Percentiles rank a stretch among this genome's conserved stretches.
phyloP scores from a whole-genome alignment of 2,329 filamentous ascomycete species.

The Sclerotinia spermophila region DNA sequence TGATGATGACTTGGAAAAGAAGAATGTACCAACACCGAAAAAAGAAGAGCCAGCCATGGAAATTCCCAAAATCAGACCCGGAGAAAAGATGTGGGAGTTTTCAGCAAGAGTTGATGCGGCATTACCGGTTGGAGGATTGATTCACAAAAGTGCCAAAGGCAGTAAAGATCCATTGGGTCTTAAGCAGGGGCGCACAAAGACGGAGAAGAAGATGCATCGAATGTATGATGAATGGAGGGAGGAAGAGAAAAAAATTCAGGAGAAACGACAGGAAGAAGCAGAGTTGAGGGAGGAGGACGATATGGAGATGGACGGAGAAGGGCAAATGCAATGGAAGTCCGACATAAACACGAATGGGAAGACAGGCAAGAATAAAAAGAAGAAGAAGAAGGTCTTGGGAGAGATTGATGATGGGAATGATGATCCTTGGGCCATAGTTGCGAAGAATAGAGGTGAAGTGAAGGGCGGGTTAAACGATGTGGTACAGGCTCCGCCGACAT shows the following conservation, averaged over 20 bases:
- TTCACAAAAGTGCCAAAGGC: slow-evolving; percentile 55
- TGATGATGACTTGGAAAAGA: slow-evolving; percentile 21
- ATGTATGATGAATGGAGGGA: slow-evolving; percentile 75
- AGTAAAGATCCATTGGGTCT: slow-evolving; percentile 62
- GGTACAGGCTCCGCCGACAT: slow-evolving; percentile 36
- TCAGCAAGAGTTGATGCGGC: slow-evolving; percentile 77
- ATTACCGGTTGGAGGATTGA: slow-evolving; percentile 70
- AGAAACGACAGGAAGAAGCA: slow-evolving; percentile 31
- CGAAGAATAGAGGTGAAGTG: slow-evolving; percentile 32
- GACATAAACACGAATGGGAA: slow-evolving; percentile 50
- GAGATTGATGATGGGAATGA: slow-evolving; percentile 37
- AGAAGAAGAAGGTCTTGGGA: slow-evolving; percentile 44
- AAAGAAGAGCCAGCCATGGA: slow-evolving; percentile 34
- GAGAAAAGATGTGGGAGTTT: slow-evolving; percentile 81
- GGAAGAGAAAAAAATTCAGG: slow-evolving; percentile 53
- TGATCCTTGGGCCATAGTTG: slow-evolving; percentile 37
- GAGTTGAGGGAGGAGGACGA: slow-evolving; percentile 37
- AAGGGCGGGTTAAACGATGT: slow-evolving; percentile 40
- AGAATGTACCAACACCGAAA: slow-evolving; percentile 22
- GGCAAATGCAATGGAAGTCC: slow-evolving; percentile 52
- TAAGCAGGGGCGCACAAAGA: slow-evolving; percentile 70
- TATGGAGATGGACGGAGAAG: slow-evolving; percentile 33
- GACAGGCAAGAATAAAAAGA: slow-evolving; percentile 25
- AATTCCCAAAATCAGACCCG: slow-evolving; percentile 70
- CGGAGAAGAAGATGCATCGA: slow-evolving; percentile 79